Base-by-base conservation (phyloP, 192 early-diverging fungal species). In the Coemansia sp. region DNA sequence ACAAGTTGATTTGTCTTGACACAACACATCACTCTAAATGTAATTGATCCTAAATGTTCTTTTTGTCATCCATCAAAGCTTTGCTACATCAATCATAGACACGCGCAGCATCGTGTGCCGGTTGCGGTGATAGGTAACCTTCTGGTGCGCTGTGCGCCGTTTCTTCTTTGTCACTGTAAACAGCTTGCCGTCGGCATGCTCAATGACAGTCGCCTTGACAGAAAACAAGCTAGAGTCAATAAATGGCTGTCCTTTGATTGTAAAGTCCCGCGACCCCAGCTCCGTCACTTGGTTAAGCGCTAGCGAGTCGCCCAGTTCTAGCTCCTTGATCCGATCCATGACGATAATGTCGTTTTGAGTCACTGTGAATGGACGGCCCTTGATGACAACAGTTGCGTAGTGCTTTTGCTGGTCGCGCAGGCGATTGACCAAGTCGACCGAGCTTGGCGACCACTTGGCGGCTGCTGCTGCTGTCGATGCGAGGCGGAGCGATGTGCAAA, bases 301-400 rank as follows among this genome's bases (percentile, higher is more conserved):
- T 56, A 98, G 82, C 31, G 89, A 81, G 78, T 97, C 94, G 15
- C 96, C 96, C 1, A 95, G 68, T 26, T 83, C 62, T 19, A 95
- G 81, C 36, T 95, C 89, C 31, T 88, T 87, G 61, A 95, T 85
- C 15, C 89, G 68, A 66, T 88, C 82, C 33, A 90, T 82, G 10
- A 93, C 76, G 33, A 98, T 83, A 43, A 94, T 78, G 64, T 98
- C 96, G 73, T 92, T 89, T 52, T 87, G 76, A 14, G 89, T 85
- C 15, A 95, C 89, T 45, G 91, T 82, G 71, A 88, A 95, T 6
- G 88, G 92, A n/a, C 89, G 83, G 49, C 82, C 83, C 43, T 89
- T 86, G 52, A 98, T 83, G 47, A 95, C 90, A 8, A 92, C 87
- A 21, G 92, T 90, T 3, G 93, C 93, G 64, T 88, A 93, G 69